Percentiles rank a stretch among this genome's conserved stretches.
Evolutionary conservation across 2,329 filamentous ascomycete species (phyloP).

Genomic region (Coniochaeta ligniaria): DNA sequence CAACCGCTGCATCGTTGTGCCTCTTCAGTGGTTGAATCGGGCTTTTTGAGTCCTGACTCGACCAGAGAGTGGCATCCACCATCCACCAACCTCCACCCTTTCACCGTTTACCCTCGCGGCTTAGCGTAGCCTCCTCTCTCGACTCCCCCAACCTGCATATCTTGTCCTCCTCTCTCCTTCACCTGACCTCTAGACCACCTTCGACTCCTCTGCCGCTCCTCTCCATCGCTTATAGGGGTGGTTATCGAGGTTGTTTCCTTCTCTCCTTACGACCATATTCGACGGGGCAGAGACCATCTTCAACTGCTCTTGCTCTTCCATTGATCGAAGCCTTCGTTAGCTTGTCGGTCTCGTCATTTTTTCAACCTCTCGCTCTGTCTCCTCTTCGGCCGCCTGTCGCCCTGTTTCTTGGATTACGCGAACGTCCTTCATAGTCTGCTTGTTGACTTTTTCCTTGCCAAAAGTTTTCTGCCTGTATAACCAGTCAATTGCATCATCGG

Average conservation of each 20-base stretch:
- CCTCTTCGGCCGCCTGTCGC: neutral
- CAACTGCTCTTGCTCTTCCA: neutral
- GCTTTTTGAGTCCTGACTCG: neutral
- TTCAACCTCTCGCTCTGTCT: neutral
- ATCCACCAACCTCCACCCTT: neutral
- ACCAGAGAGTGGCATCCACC: neutral
- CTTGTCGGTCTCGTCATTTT: neutral
- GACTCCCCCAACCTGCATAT: neutral
- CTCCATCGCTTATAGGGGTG: slow-evolving; percentile 1
- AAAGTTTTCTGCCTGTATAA: neutral
- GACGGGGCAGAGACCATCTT: neutral
- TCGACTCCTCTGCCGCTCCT: neutral
- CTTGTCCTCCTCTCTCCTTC: neutral
- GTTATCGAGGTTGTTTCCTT: neutral
- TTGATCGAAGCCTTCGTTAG: neutral
- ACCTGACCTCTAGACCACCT: neutral
- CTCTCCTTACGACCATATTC: neutral
- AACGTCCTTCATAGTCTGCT: neutral
- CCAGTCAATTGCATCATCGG: neutral
- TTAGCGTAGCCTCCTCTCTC: slow-evolving; percentile 1
- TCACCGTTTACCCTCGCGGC: slow-evolving; percentile 5
- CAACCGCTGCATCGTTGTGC: neutral
- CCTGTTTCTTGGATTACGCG: neutral
- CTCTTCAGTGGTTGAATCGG: neutral
- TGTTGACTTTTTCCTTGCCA: neutral